A percentile compares a stretch with the other conserved stretches of the same genome.
Conservation (phyloP, 345 rosid species). For the Gossypioides kirkii region DNA sequence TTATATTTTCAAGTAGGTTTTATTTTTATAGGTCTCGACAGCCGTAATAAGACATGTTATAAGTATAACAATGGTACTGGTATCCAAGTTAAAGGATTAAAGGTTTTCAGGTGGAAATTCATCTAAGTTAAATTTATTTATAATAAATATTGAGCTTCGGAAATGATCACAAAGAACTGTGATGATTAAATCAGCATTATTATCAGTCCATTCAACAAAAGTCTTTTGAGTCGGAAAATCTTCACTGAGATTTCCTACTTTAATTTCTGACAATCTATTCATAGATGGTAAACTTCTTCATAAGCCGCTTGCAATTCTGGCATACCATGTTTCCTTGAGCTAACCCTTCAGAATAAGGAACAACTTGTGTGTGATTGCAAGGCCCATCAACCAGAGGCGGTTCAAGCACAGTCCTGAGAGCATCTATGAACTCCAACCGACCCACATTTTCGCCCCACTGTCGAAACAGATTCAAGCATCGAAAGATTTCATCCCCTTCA, state of each 20-base stretch:
- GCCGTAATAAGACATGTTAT: too few relatives aligned
- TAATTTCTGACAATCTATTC: constrained; percentile 30
- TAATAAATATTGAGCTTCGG: background rate
- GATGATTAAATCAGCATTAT: background rate
- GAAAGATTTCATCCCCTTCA: constrained; percentile 31
- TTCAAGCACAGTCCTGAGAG: constrained; percentile 36
- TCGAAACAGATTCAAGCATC: constrained; percentile 36
- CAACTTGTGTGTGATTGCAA: constrained; percentile 38
- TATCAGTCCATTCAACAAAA: background rate
- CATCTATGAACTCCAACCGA: constrained; percentile 45
- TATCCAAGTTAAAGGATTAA: background rate
- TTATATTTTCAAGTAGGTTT: too few relatives aligned
- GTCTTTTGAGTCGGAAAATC: background rate
- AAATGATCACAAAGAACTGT: background rate
- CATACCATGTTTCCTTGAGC: constrained; percentile 34
- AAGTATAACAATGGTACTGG: background rate
- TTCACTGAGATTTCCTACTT: background rate
- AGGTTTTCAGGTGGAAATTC: background rate
- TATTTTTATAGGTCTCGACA: too few relatives aligned
- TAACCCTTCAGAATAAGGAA: constrained; percentile 39
- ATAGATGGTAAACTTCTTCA: constrained; percentile 52
- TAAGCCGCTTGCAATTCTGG: constrained; percentile 52
- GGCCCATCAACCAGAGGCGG: constrained; percentile 23
- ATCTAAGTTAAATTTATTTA: too few relatives aligned
- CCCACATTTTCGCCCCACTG: constrained; percentile 46